phyloP scores from a whole-genome alignment of 768 basidiomycete species.

The Royoungia palumana region DNA sequence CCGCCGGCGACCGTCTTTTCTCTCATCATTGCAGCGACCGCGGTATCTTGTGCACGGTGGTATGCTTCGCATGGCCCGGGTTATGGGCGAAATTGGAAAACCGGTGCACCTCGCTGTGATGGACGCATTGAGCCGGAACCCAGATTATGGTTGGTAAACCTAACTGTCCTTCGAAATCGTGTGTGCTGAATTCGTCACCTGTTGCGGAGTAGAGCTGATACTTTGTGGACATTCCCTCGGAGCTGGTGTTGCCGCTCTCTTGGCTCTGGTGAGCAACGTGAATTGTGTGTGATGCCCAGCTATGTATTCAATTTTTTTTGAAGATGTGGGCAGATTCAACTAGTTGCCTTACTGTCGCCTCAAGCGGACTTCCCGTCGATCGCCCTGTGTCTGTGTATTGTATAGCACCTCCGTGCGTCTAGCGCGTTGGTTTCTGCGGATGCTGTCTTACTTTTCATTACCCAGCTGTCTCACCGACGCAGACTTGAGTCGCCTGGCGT shows the following conservation, averaged over 20 bases:
- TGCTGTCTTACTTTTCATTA: neutral
- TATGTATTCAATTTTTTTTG: neutral
- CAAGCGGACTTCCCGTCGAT: conserved; percentile 67
- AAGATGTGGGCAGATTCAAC: conserved; percentile 86
- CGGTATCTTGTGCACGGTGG: conserved; percentile 74
- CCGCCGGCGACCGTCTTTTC: conserved; percentile 25
- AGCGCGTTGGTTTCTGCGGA: neutral
- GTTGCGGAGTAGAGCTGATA: conserved; percentile 50
- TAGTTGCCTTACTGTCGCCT: conserved; percentile 64
- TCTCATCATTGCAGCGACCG: conserved; percentile 21
- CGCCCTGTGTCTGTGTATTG: conserved; percentile 72
- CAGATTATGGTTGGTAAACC: conserved; percentile 60
- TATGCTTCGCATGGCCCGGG: conserved; percentile 74
- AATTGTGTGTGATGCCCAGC: neutral
- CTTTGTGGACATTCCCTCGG: conserved; percentile 84
- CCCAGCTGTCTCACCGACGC: conserved; percentile 60
- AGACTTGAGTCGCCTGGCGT: conserved; percentile 54
- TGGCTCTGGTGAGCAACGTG: conserved; percentile 57
- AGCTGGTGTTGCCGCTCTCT: conserved; percentile 72
- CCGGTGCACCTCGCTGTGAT: conserved; percentile 75
- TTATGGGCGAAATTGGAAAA: conserved; percentile 73
- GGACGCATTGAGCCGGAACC: conserved; percentile 65
- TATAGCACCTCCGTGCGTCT: conserved; percentile 72
- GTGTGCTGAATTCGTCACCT: neutral
- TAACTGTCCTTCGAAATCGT: neutral